Evolutionary conservation across 768 basidiomycete genomes (phyloP).

Genomic region (Leucocoprinus sp.): DNA sequence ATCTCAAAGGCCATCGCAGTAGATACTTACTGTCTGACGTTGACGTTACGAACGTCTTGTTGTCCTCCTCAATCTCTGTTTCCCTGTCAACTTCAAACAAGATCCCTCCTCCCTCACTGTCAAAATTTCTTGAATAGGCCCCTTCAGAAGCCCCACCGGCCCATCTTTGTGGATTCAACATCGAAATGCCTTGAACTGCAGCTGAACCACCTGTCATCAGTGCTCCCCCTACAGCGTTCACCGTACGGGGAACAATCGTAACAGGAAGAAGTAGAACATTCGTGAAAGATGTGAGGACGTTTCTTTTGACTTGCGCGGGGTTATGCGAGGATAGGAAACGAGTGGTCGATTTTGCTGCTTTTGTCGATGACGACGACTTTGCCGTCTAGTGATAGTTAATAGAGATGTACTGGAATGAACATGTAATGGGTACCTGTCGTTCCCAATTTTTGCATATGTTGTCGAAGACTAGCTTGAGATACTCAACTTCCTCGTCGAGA

Average conservation of each 20-base stretch:
- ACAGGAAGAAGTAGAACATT: constrained; percentile 87
- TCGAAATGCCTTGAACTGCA: constrained; percentile 77
- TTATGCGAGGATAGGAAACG: constrained; percentile 82
- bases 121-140: constrained; percentile 30
- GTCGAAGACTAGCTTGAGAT: constrained; percentile 66
- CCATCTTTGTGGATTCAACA: constrained; percentile 89
- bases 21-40: constrained; percentile 5
- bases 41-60: constrained; percentile 2
- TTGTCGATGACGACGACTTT: no score
- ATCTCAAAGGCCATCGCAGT: no score
- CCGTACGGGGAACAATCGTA: constrained; percentile 86
- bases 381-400: constrained; percentile 3
- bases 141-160: constrained; percentile 31
- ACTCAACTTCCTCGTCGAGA: constrained; percentile 87
- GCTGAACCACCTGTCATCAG: constrained; percentile 65
- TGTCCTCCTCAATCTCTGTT: neutral
- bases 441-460: constrained; percentile 78
- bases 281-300: constrained; percentile 87
- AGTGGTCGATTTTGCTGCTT: constrained; percentile 13
- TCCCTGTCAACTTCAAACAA: constrained; percentile 43
- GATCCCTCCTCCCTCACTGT: constrained; percentile 28
- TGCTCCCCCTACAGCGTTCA: constrained; percentile 60
- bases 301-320: constrained; percentile 87
- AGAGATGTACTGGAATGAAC: neutral
- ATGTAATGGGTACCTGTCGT: constrained; percentile 39